Conservation (phyloP, 768 basidiomycete genomes). For the Phaffia tasmanica region DNA sequence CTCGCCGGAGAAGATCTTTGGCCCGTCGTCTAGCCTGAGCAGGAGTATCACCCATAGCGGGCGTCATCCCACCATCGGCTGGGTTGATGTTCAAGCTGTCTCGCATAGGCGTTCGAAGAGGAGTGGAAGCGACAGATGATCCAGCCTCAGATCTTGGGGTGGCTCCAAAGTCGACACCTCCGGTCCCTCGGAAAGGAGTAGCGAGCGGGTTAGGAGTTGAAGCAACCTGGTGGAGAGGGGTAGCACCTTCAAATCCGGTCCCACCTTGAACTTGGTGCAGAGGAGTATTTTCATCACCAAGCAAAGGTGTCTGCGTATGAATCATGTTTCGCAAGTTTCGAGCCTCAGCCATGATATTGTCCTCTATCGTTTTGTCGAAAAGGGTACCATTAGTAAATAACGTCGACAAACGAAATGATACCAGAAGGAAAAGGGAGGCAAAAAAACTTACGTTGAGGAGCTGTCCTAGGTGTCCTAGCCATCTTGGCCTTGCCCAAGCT, state of each 20-base stretch:
- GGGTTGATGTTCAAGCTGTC: conserved; percentile 81
- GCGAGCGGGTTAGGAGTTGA: conserved; percentile 95
- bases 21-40: conserved; percentile 52
- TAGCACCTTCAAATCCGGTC: conserved; percentile 89
- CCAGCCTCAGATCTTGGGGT: conserved; percentile 42
- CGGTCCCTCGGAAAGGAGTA: conserved; percentile 53
- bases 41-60: conserved; percentile 54
- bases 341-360: conserved; percentile 87
- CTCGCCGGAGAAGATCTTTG: conserved; percentile 65
- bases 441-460: conserved; percentile 66
- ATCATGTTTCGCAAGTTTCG: conserved; percentile 91
- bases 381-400: background rate
- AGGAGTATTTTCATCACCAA: conserved; percentile 96
- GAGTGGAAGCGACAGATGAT: conserved; percentile 50
- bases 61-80: conserved; percentile 49
- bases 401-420: background rate
- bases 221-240: conserved; percentile 76
- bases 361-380: conserved; percentile 49
- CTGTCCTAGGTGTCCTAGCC: conserved; percentile 89
- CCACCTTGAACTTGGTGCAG: conserved; percentile 60
- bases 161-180: conserved; percentile 37
- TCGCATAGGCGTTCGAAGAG: conserved; percentile 85
- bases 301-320: conserved; percentile 78
- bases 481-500: conserved; percentile 74
- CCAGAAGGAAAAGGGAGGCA: conserved; percentile 2